Base-by-base conservation (phyloP, 495 filamentous ascomycete species). In the Poronia punctata region DNA sequence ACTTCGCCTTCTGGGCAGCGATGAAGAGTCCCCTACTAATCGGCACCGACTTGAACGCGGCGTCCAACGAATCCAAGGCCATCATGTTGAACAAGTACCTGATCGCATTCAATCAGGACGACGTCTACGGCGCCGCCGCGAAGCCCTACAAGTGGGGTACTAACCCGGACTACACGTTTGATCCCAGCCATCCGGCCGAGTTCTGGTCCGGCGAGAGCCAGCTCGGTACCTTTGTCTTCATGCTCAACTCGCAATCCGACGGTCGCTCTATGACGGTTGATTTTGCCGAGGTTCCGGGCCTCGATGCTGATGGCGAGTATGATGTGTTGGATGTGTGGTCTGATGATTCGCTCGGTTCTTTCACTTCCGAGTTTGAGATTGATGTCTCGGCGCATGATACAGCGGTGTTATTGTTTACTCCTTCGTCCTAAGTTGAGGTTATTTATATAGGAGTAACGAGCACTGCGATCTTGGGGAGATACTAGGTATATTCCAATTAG, bases 101-200 rank as follows among this genome's bases (percentile, higher is more conserved):
- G 0, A 60, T 84, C 5, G 70, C 71, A 0, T 80, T 84, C 56
- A 72, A 75, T 49, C 81, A 84, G 51, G 81, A 85, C 41, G 58
- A 65, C 7, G 35, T 64, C 2, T 43, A 62, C 31, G 79, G 77
- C 3, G 54, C 53, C 10, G 70, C 78, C 1, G 77, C 75, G 0
- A 68, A 54, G 52, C 80, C 79, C 1, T 84, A 79, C 41, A 82
- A 82, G 52, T 82, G 78, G 77, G 78, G 78, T 2, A 68, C 66
- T 26, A 82, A 79, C 26, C 53, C 67, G 1, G 73, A 82, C 45
- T 80, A 71, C 63, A 83, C 75, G 0, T 86, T 78, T 44, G 71
- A 80, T 31, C 57, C 70, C 0, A 64, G 54, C 0, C 66, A 73
- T 34, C 79, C 78, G 3, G 76, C 79, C 0, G 78, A 79, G 48